phyloP scores from a whole-genome alignment of 1,139 yeast genomes.

The Debaryomycetaceae sp. region DNA sequence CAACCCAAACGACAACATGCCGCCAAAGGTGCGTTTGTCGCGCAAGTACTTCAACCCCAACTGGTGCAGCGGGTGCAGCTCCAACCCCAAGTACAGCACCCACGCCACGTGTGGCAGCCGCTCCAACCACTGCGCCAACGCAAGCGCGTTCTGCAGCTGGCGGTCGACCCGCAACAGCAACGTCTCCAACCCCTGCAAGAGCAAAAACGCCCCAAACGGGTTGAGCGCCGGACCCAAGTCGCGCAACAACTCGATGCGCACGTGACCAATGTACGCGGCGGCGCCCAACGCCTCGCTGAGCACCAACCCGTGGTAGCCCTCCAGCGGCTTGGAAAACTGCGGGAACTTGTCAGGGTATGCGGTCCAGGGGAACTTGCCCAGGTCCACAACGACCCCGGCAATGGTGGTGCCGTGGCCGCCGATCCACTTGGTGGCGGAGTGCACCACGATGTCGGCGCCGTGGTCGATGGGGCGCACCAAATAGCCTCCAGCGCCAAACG shows the following conservation, averaged over 20 bases:
- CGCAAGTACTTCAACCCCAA: conserved; percentile 75
- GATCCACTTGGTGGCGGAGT: conserved; percentile 97
- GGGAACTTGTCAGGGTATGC: conserved; percentile 85
- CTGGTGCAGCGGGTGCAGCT: conserved; percentile 77
- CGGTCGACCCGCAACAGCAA: conserved; percentile 90
- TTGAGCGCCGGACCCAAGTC: conserved; percentile 87
- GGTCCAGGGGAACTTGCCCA: conserved; percentile 90
- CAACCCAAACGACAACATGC: conserved; percentile 85
- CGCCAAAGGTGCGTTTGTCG: conserved; percentile 68
- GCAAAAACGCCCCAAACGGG: conserved; percentile 84
- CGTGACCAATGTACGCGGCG: conserved; percentile 73
- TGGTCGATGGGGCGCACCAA: conserved; percentile 78
- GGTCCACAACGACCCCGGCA: conserved; percentile 86
- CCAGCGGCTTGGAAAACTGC: conserved; percentile 84
- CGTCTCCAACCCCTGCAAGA: conserved; percentile 90
- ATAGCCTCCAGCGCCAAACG: conserved; percentile 96
- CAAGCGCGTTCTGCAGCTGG: conserved; percentile 80
- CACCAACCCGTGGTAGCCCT: conserved; percentile 87
- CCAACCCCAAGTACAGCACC: conserved; percentile 91
- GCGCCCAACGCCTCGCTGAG: conserved; percentile 80
- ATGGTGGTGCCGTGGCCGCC: conserved; percentile 97
- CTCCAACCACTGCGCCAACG: conserved; percentile 75
- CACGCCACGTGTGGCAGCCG: conserved; percentile 67
- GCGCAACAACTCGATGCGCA: conserved; percentile 81
- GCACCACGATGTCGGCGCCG: conserved; percentile 83